These are phyloP conservation scores for Blastobotrys robertii DNA, from an alignment of 805 yeast genomes.

Conservation along the genomic window DNA sequence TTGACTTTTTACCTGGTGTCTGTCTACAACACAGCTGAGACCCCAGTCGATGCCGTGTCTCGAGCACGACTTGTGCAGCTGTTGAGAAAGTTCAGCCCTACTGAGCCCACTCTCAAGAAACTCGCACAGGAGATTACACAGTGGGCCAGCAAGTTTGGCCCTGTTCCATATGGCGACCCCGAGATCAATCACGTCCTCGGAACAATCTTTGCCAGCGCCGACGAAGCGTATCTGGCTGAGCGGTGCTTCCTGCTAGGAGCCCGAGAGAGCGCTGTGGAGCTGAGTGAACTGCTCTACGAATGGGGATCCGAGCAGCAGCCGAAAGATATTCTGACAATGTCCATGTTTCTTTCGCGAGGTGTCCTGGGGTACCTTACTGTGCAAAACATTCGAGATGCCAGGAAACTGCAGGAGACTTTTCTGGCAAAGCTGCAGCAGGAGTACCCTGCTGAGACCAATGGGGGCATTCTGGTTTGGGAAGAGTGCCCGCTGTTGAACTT, in stretches of 20 bases:
- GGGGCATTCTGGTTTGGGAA: slow-evolving; percentile 31
- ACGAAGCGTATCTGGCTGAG: slow-evolving; percentile 57
- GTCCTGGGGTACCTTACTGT: slow-evolving; percentile 66
- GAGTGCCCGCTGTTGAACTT: slow-evolving; percentile 49
- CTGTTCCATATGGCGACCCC: slow-evolving; percentile 58
- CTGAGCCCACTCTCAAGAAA: slow-evolving; percentile 54
- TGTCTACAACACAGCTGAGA: slow-evolving; percentile 45
- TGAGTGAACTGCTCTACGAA: slow-evolving; percentile 40
- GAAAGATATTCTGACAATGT: slow-evolving; percentile 21
- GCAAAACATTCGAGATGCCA: slow-evolving; percentile 54
- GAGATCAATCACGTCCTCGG: slow-evolving; percentile 70
- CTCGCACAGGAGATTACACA: slow-evolving; percentile 51
- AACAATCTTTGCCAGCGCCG: slow-evolving; percentile 40
- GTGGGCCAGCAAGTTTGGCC: slow-evolving; percentile 51
- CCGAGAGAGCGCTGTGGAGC: slow-evolving; percentile 33
- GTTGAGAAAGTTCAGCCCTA: slow-evolving; percentile 34
- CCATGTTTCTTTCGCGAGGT: slow-evolving; percentile 41
- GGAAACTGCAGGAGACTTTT: slow-evolving; percentile 31
- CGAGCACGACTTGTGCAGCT: slow-evolving; percentile 39
- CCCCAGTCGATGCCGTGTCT: slow-evolving; percentile 34
- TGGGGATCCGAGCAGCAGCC: slow-evolving; percentile 34
- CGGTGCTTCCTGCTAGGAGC: slow-evolving; percentile 62
- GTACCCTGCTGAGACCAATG: slow-evolving; percentile 24
- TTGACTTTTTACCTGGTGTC: slow-evolving; percentile 63
- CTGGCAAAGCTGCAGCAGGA: slow-evolving; percentile 23